Evolutionary conservation across 768 basidiomycete genomes (phyloP).

Genomic region (Auriscalpium orientale): DNA sequence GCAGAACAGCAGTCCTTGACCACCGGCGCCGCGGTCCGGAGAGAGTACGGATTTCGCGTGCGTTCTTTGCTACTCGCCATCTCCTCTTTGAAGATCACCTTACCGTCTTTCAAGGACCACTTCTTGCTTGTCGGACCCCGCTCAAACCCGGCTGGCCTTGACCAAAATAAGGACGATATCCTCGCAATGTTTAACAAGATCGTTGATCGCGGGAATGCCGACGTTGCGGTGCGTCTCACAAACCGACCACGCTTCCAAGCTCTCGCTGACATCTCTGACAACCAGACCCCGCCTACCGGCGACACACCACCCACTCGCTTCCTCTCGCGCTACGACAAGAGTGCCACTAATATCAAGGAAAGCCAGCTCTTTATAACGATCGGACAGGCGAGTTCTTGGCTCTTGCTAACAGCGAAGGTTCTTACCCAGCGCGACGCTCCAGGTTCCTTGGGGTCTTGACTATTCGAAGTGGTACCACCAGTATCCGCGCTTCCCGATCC

Average conservation of each 20-base stretch:
- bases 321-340: conserved; percentile 50
- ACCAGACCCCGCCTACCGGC: background rate
- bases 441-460: conserved; percentile 48
- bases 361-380: conserved; percentile 40
- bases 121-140: conserved; percentile 34
- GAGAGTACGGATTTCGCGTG: conserved; percentile 40
- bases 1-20: conserved; percentile 35
- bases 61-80: conserved; percentile 37
- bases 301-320: conserved; percentile 32
- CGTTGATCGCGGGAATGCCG: conserved; percentile 35
- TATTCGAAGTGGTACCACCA: conserved; percentile 56
- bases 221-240: conserved; percentile 27
- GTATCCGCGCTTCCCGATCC: conserved; percentile 43
- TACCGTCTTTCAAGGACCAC: background rate
- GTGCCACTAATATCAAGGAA: conserved; percentile 54
- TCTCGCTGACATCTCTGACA: background rate
- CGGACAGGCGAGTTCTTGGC: conserved; percentile 31
- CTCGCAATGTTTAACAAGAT: conserved; percentile 42
- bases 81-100: conserved; percentile 3
- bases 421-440: background rate
- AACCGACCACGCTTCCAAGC: conserved; percentile 7
- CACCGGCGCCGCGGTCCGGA: conserved; percentile 24
- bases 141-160: conserved; percentile 37
- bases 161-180: conserved; percentile 23
- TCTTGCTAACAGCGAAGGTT: too few relatives aligned